Evolutionary conservation across 2,329 filamentous ascomycete species (phyloP), one percentile per base, ranked within the genome.

Genomic region (Monosporascus sp.): DNA sequence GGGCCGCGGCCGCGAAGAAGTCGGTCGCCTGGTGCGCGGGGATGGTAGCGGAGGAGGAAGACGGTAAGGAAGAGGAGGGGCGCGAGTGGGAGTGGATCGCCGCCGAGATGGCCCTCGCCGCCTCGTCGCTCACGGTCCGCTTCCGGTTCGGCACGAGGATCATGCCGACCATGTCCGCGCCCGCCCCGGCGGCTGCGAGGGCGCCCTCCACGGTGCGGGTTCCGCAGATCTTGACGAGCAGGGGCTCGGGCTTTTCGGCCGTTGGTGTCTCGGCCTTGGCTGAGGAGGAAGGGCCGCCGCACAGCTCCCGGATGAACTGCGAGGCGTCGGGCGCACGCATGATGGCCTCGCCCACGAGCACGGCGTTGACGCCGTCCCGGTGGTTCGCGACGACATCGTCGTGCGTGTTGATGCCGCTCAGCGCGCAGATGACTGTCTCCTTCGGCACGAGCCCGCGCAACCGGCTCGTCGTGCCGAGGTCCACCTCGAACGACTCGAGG

Each of bases 401-500:
- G 31, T 94, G 83, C 0, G 87, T 89, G 59, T 90, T 91, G 63
- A 99, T 99, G 47, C 94, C 94, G 67, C 93, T 97, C 36, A 99
- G 80, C 9, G 94, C 95, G 69, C 91, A 97, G 27, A 99, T 87
- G 56, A 96, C 87, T 3, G 91, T 96, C 52, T 85, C 87, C 58
- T 89, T 83, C 2, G 91, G 88, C 3, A 97, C 92, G 75, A 93
- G 87, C 64, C 86, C 87, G 72, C 96, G 90, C 48, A 99, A 76
- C 24, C 93, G 86, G 66, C 88, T 91, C 1, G 93, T 96, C 1
- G 93, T 99, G 56, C 89, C 86, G 58, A 99, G 82, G 69, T 99
- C 95, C 20, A 99, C 94, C 68, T 97, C 92, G 64, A 99, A 99
- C 65, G 87, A 97, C 62, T 93, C 93, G 14, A 99, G 79, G 66